These are phyloP conservation scores for Diaporthe nobilis DNA, from an alignment of 2,329 filamentous ascomycete genomes.

Conservation along the genomic window DNA sequence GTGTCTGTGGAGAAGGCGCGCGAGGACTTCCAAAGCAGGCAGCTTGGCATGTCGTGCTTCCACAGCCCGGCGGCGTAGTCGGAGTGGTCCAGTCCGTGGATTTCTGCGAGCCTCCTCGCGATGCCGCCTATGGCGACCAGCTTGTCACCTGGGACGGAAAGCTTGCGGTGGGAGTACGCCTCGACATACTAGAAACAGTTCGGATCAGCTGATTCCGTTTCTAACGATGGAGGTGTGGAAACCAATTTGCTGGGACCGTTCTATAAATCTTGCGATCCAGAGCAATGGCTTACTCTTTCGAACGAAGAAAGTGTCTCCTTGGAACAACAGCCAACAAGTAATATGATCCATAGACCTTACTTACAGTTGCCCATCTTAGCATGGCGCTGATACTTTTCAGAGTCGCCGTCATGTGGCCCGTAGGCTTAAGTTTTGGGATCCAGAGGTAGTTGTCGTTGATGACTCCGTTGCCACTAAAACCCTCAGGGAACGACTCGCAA, in stretches of 20 bases:
- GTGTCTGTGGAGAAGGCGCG: background rate
- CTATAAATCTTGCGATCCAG: background rate
- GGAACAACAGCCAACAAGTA: background rate
- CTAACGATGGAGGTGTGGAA: too few relatives aligned
- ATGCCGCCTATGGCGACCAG: background rate
- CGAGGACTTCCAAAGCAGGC: background rate
- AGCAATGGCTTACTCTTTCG: too few relatives aligned
- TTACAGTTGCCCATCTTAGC: background rate
- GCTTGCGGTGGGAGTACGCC: background rate
- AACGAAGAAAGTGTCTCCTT: too few relatives aligned
- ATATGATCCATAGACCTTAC: background rate
- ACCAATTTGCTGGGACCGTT: background rate
- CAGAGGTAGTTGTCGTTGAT: background rate
- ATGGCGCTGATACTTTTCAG: background rate
- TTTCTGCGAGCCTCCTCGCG: background rate
- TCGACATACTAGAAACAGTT: background rate
- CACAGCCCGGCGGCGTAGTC: background rate
- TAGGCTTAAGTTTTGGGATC: background rate
- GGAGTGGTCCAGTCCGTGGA: constrained; percentile 7
- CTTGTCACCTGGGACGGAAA: background rate
- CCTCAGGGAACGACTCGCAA: background rate
- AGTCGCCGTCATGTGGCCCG: background rate
- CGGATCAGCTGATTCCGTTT: background rate
- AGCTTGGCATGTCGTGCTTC: constrained; percentile 16
- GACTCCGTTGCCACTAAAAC: background rate